phyloP scores from a whole-genome alignment of 2,329 filamentous ascomycete genomes.

The Nemania sp. region DNA sequence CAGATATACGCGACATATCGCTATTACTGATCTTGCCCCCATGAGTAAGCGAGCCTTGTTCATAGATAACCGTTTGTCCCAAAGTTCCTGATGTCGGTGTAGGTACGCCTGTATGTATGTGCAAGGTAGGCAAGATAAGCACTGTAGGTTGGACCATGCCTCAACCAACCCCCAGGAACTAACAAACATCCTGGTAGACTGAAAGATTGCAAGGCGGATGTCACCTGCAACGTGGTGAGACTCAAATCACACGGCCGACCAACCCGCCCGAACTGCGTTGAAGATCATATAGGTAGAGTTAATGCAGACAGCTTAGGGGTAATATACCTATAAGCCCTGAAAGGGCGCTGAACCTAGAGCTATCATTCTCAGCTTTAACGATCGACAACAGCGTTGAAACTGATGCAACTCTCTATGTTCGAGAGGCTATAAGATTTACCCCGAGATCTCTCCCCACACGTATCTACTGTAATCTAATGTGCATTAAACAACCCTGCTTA shows the following conservation, averaged over 20 bases:
- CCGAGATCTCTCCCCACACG: background rate
- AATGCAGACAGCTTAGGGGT: background rate
- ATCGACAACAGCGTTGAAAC: conserved; percentile 3
- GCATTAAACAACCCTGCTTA: background rate
- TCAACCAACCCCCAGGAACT: conserved; percentile 4
- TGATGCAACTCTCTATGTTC: conserved; percentile 5
- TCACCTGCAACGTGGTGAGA: conserved; percentile 14
- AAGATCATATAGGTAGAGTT: background rate
- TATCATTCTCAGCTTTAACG: conserved; percentile 11
- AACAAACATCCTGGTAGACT: conserved; percentile 11
- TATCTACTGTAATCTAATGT: background rate
- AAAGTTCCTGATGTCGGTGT: background rate
- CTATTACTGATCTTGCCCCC: background rate
- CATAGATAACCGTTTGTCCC: background rate
- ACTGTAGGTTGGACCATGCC: conserved; percentile 10
- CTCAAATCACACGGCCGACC: conserved; percentile 22
- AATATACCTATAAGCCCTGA: background rate
- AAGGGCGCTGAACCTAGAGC: background rate
- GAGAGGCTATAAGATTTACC: conserved; percentile 15
- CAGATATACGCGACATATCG: background rate
- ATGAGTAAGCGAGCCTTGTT: conserved; percentile 15
- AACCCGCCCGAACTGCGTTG: conserved; percentile 2
- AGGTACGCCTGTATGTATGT: background rate
- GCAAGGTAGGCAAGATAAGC: conserved; percentile 14
- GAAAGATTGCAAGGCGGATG: conserved; percentile 16